Evolutionary conservation across 176 grass and related monocot species (phyloP).

Genomic region (Juncus effusus): DNA sequence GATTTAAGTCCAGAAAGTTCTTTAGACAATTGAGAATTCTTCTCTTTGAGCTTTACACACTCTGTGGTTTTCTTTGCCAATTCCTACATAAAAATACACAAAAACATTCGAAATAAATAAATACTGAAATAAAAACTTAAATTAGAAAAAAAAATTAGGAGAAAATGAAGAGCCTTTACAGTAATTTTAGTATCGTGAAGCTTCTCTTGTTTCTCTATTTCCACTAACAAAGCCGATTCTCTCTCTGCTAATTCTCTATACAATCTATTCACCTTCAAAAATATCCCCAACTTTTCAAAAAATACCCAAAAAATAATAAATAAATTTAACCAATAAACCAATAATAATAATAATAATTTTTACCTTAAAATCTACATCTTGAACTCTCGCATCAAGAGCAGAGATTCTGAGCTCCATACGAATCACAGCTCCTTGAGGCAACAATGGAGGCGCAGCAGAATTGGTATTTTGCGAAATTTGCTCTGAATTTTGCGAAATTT

Average conservation of each 20-base stretch:
- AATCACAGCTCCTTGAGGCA: constrained; percentile 32
- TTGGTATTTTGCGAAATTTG: constrained; percentile 34
- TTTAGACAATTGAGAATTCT: constrained; percentile 59
- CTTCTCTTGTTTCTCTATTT: constrained; percentile 52
- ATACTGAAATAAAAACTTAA: constrained; percentile 1
- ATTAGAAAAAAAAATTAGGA: background rate
- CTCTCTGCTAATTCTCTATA: constrained; percentile 50
- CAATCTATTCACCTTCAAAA: constrained; percentile 19
- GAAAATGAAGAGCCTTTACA: constrained; percentile 28
- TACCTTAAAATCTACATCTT: constrained; percentile 41
- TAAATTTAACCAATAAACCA: background rate
- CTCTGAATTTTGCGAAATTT: constrained; percentile 36
- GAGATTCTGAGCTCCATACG: constrained; percentile 63
- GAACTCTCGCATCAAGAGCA: constrained; percentile 39
- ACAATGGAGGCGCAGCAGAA: background rate
- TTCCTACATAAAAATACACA: constrained; percentile 39
- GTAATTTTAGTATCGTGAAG: constrained; percentile 48
- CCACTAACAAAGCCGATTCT: constrained; percentile 31
- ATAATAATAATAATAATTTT: background rate
- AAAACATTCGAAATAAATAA: constrained; percentile 11
- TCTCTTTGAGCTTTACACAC: constrained; percentile 67
- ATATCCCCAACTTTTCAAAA: too few relatives aligned
- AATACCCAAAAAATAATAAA: too few relatives aligned
- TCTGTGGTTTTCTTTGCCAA: constrained; percentile 58
- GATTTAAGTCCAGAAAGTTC: constrained; percentile 74